Base-by-base conservation (phyloP, 495 filamentous ascomycete species). In the Margaritispora aquatica region DNA sequence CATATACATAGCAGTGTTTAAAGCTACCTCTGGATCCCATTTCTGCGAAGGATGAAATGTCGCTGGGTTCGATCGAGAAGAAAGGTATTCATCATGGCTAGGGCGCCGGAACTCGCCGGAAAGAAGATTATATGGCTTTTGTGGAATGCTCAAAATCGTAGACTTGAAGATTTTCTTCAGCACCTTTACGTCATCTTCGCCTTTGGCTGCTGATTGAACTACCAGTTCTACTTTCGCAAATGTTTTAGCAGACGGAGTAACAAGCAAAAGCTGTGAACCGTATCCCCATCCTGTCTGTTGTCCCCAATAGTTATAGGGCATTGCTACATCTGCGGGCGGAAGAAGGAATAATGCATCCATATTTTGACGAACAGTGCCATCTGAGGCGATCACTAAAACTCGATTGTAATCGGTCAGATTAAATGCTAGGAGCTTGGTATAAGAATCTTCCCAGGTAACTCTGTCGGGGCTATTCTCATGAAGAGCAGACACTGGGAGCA, bases 301-400 rank as follows among this genome's bases (percentile, higher is more conserved):
- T 1, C 73, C 67, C 83, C 84, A 86, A 68, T 86, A 85, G 1
- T 81, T 79, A 22, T 80, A 74, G 1, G 82, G 75, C 75, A 86
- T 84, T 15, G 83, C 80, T 8, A 82, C 72, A 0, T 71, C 66
- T 1, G 78, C 68, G 5, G 70, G 59, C 0, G 81, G 84, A 3
- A 84, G 70, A 57, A 81, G 75, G 72, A 88, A 86, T 1, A 88
- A 70, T 52, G 86, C 82, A 63, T 88, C 85, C 65, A 88, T 73
- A 41, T 75, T 75, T 51, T 81, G 70, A 19, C 84, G 68, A 1
- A 87, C 62, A 23, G 75, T 76, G 15, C 78, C 74, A 53, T 84
- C 83, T 24, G 80, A 79, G 65, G 87, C 83, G 50, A 88, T 72
- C 48, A 79, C 72, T 21, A 87, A 70, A 10, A 87, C 70, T 1